A percentile compares a stretch with the other conserved stretches of the same genome.
Evolutionary conservation across 2,329 filamentous ascomycete genomes (phyloP).

Genomic region (Lomentospora prolificans): DNA sequence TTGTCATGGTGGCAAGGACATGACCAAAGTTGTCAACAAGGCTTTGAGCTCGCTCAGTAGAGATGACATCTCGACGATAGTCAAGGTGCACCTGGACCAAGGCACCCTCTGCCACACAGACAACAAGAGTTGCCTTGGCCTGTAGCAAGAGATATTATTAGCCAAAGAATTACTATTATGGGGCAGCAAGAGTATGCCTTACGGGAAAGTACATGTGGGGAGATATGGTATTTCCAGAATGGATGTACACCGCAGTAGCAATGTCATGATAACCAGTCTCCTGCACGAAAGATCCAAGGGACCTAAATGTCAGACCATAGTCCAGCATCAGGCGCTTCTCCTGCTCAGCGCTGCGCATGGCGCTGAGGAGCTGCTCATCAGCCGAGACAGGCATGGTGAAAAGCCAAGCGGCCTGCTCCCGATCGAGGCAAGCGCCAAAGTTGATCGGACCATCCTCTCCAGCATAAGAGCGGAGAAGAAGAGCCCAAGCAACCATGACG

Average conservation of each 20-base stretch:
- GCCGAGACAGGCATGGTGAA: background rate
- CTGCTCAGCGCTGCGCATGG: background rate
- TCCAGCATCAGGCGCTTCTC: background rate
- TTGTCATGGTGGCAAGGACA: background rate
- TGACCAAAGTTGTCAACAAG: background rate
- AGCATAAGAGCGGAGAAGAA: background rate
- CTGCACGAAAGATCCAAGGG: background rate
- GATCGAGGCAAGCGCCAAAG: background rate
- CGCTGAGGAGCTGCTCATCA: background rate
- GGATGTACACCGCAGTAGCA: background rate
- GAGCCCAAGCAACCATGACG: background rate
- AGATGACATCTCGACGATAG: background rate
- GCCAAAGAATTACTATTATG: background rate
- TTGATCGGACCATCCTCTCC: background rate
- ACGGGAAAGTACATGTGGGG: background rate
- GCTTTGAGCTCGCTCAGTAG: background rate
- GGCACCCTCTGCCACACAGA: background rate
- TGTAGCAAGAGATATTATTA: no score
- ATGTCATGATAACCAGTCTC: background rate
- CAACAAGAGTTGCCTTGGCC: background rate
- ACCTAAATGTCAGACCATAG: background rate
- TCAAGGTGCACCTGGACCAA: slow-evolving; percentile 1
- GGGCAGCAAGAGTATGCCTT: background rate
- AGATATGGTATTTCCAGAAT: background rate
- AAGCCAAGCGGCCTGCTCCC: background rate